Evolutionary conservation across 352 stramenopile species (phyloP), one percentile per base, ranked within the genome.

Genomic region (Globisporangium rhizosaccharum): DNA sequence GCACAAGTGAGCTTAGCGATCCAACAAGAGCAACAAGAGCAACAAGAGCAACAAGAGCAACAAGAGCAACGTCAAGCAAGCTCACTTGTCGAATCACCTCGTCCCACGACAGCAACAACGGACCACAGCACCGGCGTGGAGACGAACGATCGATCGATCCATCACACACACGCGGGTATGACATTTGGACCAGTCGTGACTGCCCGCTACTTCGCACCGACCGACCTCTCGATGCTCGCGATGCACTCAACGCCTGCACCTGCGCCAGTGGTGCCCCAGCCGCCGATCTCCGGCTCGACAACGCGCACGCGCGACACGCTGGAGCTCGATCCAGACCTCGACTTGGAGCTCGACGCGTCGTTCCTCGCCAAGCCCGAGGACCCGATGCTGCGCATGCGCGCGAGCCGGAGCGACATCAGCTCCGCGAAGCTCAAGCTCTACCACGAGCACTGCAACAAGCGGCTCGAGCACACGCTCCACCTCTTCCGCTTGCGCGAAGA

Each of bases 401-500:
- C 60, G 48, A 66, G 53, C 30, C 60, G 60, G n/a, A 66, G 53
- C 49, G 73, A 83, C 45, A 72, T 83, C 23, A 77, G 69, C 30
- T 52, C 66, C 30, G 73, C 70, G 18, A 63, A 73, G 20, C 56
- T 86, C 52, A 72, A 73, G 36, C 56, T 58, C 25, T 86, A 86
- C 54, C 76, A 84, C 57, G 71, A 82, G 33, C 61, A 70, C 36
- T 80, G 76, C 59, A 65, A 80, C 59, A 65, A 71, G 54, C 67
- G 63, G 6, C 65, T 86, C 37, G 66, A 81, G 39, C 30, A 65
- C 41, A 76, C 76, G 51, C 47, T 82, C 53, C 63, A 59, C 47
- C 62, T 82, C 41, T 78, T 82, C 30, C 75, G 71, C n/a, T 53
- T 79, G 26, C 75, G 71, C 5, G 73, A 81, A 53, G 72, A 85